phyloP scores from a whole-genome alignment of 1,284 basidiomycete genomes.

The Meira miltonrushii region DNA sequence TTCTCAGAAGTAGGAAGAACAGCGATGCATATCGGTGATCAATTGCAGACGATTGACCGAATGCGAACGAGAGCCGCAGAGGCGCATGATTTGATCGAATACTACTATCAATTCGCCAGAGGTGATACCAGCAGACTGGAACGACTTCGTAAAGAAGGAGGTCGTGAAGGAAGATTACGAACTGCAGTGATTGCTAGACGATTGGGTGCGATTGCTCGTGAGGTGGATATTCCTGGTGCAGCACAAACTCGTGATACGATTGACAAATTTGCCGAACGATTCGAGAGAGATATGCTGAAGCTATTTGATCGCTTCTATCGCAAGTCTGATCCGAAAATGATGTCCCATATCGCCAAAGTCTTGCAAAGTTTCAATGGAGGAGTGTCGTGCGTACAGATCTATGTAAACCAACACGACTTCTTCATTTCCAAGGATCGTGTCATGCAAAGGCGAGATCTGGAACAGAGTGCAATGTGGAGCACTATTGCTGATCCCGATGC shows the following conservation, averaged over 20 bases:
- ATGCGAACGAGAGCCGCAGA: slow-evolving; percentile 88
- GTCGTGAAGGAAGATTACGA: slow-evolving; percentile 71
- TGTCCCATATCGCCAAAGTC: slow-evolving; percentile 97
- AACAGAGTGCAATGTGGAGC: slow-evolving; percentile 71
- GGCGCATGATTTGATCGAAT: slow-evolving; percentile 88
- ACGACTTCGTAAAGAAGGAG: slow-evolving; percentile 69
- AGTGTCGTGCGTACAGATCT: slow-evolving; percentile 91
- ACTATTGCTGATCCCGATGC: slow-evolving; percentile 62
- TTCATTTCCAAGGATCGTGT: slow-evolving; percentile 61
- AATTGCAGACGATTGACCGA: slow-evolving; percentile 88
- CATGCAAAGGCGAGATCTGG: slow-evolving; percentile 61
- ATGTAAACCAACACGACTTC: slow-evolving; percentile 94
- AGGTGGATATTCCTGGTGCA: slow-evolving; percentile 61
- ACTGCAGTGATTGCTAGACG: slow-evolving; percentile 85
- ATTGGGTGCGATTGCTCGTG: slow-evolving; percentile 80
- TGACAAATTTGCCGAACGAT: slow-evolving; percentile 93
- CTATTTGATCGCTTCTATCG: slow-evolving; percentile 82
- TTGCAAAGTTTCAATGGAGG: slow-evolving; percentile 97
- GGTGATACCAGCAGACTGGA: slow-evolving; percentile 76
- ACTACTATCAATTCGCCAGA: slow-evolving; percentile 85
- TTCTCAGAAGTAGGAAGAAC: slow-evolving; percentile 92
- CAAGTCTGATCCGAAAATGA: slow-evolving; percentile 96
- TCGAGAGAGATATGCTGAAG: slow-evolving; percentile 96
- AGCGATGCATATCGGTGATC: slow-evolving; percentile 85
- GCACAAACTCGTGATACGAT: slow-evolving; percentile 58